Evolutionary conservation across 2,329 filamentous ascomycete genomes (phyloP).

Genomic region (Aspergillus ibericus): DNA sequence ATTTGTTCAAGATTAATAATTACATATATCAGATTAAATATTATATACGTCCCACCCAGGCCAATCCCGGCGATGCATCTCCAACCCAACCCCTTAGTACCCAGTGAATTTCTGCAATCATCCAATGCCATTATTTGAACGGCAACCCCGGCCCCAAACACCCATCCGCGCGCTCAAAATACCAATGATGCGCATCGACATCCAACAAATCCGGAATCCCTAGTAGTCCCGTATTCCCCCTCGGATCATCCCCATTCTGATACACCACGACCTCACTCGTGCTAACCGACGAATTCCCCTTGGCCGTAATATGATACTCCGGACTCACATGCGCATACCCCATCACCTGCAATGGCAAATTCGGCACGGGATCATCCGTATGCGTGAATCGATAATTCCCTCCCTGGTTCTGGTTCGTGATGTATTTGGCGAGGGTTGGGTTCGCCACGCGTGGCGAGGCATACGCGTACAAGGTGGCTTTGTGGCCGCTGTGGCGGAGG

Average conservation of each 20-base stretch:
- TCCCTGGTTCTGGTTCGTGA: constrained; percentile 55
- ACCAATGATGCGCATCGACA: constrained; percentile 27
- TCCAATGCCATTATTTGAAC: neutral
- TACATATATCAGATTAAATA: no score
- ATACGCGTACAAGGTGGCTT: constrained; percentile 63
- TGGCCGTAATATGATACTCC: constrained; percentile 63
- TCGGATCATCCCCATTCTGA: constrained; percentile 21
- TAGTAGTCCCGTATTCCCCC: constrained; percentile 26
- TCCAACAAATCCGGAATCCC: constrained; percentile 18
- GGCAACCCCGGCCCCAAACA: constrained; percentile 12
- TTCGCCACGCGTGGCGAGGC: constrained; percentile 68
- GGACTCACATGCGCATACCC: constrained; percentile 67
- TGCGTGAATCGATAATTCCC: constrained; percentile 67
- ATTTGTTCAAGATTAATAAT: no score
- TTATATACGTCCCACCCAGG: no score
- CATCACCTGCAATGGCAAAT: constrained; percentile 61
- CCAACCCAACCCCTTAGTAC: no score
- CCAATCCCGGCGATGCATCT: no score
- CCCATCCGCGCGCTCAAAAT: constrained; percentile 24
- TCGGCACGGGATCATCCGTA: constrained; percentile 65
- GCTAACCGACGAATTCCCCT: constrained; percentile 21
- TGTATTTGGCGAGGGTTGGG: constrained; percentile 52
- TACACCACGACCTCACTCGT: constrained; percentile 23
- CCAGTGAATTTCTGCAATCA: no score
- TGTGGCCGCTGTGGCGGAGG: constrained; percentile 51